phyloP scores from a whole-genome alignment of 2,329 filamentous ascomycete genomes.

The Colletotrichum lupini region DNA sequence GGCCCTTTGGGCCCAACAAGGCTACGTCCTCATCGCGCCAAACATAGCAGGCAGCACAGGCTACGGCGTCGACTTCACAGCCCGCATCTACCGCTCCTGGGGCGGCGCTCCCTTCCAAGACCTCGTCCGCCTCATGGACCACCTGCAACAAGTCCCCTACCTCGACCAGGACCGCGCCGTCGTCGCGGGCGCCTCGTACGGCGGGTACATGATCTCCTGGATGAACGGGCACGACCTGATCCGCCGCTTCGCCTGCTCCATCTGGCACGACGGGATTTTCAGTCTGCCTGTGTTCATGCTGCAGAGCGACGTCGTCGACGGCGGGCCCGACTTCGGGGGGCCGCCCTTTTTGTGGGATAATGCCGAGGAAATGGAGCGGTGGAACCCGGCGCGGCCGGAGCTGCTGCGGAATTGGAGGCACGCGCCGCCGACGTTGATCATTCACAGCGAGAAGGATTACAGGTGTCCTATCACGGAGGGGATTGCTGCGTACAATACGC shows the following conservation, averaged over 20 bases:
- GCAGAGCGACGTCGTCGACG: constrained; percentile 40
- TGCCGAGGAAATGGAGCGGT: constrained; percentile 58
- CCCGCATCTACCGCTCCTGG: constrained; percentile 60
- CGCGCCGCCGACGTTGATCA: constrained; percentile 74
- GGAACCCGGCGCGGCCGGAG: constrained; percentile 58
- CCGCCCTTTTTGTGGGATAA: constrained; percentile 56
- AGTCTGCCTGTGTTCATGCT: constrained; percentile 43
- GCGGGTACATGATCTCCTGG: constrained; percentile 72
- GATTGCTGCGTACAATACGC: constrained; percentile 76
- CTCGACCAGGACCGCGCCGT: constrained; percentile 65
- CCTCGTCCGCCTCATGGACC: constrained; percentile 62
- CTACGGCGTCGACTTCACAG: constrained; percentile 57
- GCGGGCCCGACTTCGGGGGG: constrained; percentile 52
- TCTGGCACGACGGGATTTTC: constrained; percentile 63
- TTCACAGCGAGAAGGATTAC: constrained; percentile 78
- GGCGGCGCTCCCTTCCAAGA: constrained; percentile 66
- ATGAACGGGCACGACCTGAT: constrained; percentile 65
- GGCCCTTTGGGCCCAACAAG: constrained; percentile 68
- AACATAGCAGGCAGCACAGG: constrained; percentile 69
- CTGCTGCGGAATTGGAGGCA: constrained; percentile 69
- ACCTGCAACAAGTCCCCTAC: constrained; percentile 62
- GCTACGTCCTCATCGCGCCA: constrained; percentile 68
- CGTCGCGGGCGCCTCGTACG: constrained; percentile 64
- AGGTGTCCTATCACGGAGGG: constrained; percentile 62
- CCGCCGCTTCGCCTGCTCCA: constrained; percentile 47